These are phyloP conservation scores for Myotisia sp. DNA, from an alignment of 2,329 filamentous ascomycete genomes.

Conservation along the genomic window DNA sequence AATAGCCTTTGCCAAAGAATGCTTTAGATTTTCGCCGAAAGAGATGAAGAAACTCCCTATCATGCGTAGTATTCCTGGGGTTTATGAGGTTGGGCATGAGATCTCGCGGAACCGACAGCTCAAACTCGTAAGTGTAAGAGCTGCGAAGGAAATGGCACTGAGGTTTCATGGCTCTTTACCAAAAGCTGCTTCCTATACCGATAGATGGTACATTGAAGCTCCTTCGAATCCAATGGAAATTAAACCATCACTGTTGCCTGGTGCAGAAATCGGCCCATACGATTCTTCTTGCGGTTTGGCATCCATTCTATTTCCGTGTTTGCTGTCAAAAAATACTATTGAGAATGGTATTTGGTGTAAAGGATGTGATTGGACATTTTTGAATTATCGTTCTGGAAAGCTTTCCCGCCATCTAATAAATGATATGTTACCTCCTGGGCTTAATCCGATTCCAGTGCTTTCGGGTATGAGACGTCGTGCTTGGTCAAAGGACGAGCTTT, in stretches of 20 bases:
- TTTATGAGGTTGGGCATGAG: not conserved
- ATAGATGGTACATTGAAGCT: not conserved
- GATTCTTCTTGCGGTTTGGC: conserved; percentile 1
- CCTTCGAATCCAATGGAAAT: not conserved
- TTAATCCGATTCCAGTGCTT: no score
- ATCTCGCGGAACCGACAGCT: not conserved
- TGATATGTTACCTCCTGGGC: no score
- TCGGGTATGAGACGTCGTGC: not conserved
- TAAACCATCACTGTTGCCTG: not conserved
- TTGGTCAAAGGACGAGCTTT: not conserved
- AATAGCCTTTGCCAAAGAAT: not conserved
- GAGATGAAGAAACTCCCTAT: not conserved
- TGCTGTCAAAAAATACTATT: not conserved
- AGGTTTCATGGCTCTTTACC: no score
- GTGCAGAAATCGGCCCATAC: not conserved
- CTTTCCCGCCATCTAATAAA: not conserved
- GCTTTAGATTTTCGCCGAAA: not conserved
- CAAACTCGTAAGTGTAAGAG: conserved; percentile 1
- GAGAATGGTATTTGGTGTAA: conserved; percentile 1
- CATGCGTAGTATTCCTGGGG: conserved; percentile 1
- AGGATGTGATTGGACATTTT: not conserved
- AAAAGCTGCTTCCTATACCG: not conserved
- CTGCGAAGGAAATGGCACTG: not conserved
- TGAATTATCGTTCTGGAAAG: not conserved
- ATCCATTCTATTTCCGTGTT: conserved; percentile 1